These are phyloP conservation scores for Pythium monospermum DNA, from an alignment of 352 stramenopile species.

Conservation along the genomic window DNA sequence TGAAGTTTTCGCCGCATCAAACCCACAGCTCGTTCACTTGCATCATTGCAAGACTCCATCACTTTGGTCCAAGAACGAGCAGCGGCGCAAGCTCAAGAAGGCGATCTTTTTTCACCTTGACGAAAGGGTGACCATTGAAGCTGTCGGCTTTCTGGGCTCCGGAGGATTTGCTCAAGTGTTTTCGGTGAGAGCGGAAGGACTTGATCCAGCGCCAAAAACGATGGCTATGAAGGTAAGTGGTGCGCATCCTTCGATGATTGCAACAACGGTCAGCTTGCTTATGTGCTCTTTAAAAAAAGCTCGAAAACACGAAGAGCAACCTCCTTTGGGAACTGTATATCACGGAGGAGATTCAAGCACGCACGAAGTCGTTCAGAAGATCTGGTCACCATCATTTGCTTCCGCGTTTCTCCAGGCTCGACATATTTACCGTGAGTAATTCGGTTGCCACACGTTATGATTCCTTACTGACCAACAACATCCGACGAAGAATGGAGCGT, in stretches of 20 bases:
- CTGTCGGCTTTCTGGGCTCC: conserved; percentile 57
- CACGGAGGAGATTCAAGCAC: conserved; percentile 28
- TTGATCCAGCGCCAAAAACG: conserved; percentile 15
- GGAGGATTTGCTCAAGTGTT: conserved; percentile 78
- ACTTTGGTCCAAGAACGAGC: conserved; percentile 37
- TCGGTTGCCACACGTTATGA: background rate
- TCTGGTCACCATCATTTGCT: conserved; percentile 27
- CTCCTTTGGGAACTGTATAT: conserved; percentile 82
- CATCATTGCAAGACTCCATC: conserved; percentile 43
- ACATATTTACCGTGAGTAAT: conserved; percentile 52
- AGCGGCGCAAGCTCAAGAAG: conserved; percentile 56
- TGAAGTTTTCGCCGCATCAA: conserved; percentile 37
- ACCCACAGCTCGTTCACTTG: conserved; percentile 40
- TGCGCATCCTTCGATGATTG: background rate
- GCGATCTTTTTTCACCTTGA: conserved; percentile 33
- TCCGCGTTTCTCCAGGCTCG: conserved; percentile 38
- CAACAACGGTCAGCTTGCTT: background rate
- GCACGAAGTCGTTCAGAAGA: conserved; percentile 4
- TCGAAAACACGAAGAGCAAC: conserved; percentile 63
- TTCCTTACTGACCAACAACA: background rate
- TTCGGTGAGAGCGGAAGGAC: conserved; percentile 33
- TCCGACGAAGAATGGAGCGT: conserved; percentile 54
- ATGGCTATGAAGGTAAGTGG: conserved; percentile 64
- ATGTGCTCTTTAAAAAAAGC: no score
- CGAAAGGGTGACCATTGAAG: conserved; percentile 28